A percentile compares a stretch with the other conserved stretches of the same genome.
Evolutionary conservation across 2,329 filamentous ascomycete species (phyloP).

Genomic region (Rhynchosporium secalis): DNA sequence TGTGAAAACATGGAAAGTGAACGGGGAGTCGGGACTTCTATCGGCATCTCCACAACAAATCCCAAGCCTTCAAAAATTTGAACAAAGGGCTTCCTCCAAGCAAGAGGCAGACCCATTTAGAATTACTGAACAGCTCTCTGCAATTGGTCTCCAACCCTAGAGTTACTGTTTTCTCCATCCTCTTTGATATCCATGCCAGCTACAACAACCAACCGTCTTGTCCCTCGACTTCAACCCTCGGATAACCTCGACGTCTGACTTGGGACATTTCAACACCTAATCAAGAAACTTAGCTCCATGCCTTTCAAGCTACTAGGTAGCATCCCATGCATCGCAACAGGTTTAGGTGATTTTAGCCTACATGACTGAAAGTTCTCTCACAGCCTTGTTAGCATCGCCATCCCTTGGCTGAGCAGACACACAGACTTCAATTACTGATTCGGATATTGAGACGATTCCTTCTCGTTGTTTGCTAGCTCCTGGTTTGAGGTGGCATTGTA

Average conservation of each 20-base stretch:
- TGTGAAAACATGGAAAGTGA: not conserved
- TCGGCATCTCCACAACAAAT: not conserved
- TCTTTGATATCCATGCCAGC: conserved; percentile 37
- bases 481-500: conserved; percentile 68
- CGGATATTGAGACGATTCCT: conserved; percentile 57
- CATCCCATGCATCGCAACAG: too few relatives aligned
- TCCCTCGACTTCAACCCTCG: conserved; percentile 64
- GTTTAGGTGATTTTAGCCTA: conserved; percentile 36
- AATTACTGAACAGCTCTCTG: conserved; percentile 24
- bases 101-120: not conserved
- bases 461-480: conserved; percentile 61
- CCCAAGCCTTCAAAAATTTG: not conserved
- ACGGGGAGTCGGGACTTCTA: not conserved
- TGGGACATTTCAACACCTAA: conserved; percentile 60
- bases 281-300: not conserved
- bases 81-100: not conserved
- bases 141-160: conserved; percentile 31
- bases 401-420: conserved; percentile 66
- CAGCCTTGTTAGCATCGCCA: conserved; percentile 68
- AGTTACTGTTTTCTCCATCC: conserved; percentile 39
- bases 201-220: conserved; percentile 57
- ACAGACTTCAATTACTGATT: conserved; percentile 61
- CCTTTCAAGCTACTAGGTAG: not conserved
- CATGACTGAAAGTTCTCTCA: conserved; percentile 63
- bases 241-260: conserved; percentile 62